phyloP scores from a whole-genome alignment of 164 flowering plant genomes.

The Tetrastigma voinierianum region DNA sequence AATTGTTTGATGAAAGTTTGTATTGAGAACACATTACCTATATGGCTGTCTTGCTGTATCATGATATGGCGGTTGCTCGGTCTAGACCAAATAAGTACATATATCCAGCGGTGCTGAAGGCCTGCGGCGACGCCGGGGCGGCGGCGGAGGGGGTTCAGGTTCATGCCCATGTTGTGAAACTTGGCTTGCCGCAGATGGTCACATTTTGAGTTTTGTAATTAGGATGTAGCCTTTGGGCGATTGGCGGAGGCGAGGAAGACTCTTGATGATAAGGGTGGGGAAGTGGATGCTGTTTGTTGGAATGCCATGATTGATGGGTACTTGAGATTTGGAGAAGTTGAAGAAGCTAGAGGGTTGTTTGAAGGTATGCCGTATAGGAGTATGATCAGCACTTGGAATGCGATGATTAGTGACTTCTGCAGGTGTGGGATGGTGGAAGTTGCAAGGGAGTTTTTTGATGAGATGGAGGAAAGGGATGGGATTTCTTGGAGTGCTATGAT shows the following conservation, averaged over 20 bases:
- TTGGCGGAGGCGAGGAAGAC: conserved; percentile 30
- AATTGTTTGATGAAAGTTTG: conserved; percentile 47
- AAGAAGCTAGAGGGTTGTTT: conserved; percentile 38
- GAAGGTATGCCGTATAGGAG: conserved; percentile 29
- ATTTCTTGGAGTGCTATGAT: conserved; percentile 71
- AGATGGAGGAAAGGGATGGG: conserved; percentile 44
- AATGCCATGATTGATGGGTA: conserved; percentile 61
- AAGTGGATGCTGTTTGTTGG: conserved; percentile 45
- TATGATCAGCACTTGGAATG: conserved; percentile 44
- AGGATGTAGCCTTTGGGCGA: conserved; percentile 45
- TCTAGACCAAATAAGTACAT: conserved; percentile 52
- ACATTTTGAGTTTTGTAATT: conserved; percentile 48
- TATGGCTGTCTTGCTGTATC: too few relatives aligned
- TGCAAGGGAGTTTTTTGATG: conserved; percentile 36
- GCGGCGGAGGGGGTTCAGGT: conserved; percentile 46
- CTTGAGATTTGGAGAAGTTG: conserved; percentile 39
- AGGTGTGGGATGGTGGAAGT: conserved; percentile 34
- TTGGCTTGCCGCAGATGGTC: conserved; percentile 36
- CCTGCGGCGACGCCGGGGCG: conserved; percentile 27
- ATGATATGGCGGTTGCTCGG: conserved; percentile 31
- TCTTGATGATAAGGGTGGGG: conserved; percentile 20
- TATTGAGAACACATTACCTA: conserved; percentile 35
- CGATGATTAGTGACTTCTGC: conserved; percentile 45
- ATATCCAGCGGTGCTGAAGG: conserved; percentile 42
- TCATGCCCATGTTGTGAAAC: conserved; percentile 47